These are phyloP conservation scores for Auxenochlorella pyrenoidosa DNA, from an alignment of 139 green algal genomes.

Conservation along the genomic window DNA sequence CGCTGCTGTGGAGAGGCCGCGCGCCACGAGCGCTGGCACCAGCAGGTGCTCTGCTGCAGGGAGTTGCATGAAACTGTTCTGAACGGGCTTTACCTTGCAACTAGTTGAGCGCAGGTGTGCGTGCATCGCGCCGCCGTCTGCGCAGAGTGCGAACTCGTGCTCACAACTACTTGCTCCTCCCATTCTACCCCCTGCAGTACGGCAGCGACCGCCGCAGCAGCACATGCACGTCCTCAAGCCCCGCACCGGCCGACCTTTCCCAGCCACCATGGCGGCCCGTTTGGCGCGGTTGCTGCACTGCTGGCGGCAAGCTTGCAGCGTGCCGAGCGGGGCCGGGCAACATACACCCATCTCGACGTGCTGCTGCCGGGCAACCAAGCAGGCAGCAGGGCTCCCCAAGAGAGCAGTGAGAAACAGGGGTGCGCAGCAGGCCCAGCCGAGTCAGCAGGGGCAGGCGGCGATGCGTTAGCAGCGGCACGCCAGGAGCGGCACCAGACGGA, in stretches of 20 bases:
- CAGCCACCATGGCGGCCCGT: constrained; percentile 3
- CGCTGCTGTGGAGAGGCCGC: too few relatives aligned
- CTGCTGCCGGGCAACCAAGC: not conserved
- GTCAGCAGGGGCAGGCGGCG: not conserved
- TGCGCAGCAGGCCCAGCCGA: not conserved
- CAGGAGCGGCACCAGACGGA: not conserved
- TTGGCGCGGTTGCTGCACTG: constrained; percentile 18
- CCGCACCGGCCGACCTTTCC: not conserved
- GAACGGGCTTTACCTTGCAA: too few relatives aligned
- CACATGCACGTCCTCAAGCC: not conserved
- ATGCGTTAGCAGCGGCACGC: not conserved
- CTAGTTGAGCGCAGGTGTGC: too few relatives aligned
- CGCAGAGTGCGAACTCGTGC: too few relatives aligned
- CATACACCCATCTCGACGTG: not conserved
- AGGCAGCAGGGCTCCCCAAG: not conserved
- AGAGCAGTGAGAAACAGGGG: not conserved
- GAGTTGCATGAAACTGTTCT: too few relatives aligned
- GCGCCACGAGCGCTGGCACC: too few relatives aligned
- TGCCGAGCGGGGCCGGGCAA: not conserved
- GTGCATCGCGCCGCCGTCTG: too few relatives aligned
- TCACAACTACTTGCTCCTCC: too few relatives aligned
- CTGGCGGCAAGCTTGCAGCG: constrained; percentile 9
- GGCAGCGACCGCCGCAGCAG: not conserved
- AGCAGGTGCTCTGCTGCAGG: too few relatives aligned
- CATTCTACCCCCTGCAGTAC: not conserved